Evolutionary conservation across 73 alveolate species (phyloP).

Genomic region (Blepharisma japonicum): DNA sequence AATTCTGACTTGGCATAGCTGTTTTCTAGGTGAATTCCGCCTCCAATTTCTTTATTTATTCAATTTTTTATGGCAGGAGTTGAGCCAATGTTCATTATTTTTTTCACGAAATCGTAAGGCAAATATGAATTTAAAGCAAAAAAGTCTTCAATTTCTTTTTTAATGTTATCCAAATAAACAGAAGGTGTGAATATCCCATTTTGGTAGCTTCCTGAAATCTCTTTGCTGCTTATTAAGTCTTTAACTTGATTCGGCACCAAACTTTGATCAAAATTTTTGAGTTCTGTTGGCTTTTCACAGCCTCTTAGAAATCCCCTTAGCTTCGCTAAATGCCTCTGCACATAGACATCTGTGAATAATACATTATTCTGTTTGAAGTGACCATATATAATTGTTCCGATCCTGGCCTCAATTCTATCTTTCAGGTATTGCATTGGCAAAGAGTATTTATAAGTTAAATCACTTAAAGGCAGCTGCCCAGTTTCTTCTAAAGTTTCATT

Average conservation of each 20-base stretch:
- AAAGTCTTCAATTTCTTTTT: background rate
- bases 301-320: slow-evolving; percentile 5
- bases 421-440: background rate
- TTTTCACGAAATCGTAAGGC: background rate
- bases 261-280: slow-evolving; percentile 1
- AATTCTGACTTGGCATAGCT: background rate
- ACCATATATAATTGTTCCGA: background rate
- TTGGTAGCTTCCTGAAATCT: background rate
- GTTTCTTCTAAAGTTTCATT: slow-evolving; percentile 1
- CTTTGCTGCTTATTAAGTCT: background rate
- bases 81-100: background rate
- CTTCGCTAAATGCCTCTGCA: background rate
- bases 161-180: background rate
- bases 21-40: background rate
- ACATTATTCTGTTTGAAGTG: background rate
- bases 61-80: background rate
- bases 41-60: background rate
- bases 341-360: background rate
- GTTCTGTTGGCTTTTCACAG: slow-evolving; percentile 3
- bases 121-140: background rate
- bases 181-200: background rate
- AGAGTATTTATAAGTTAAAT: slow-evolving; percentile 9
- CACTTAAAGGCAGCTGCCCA: background rate
- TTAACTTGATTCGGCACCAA: background rate
- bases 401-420: background rate